phyloP scores from a whole-genome alignment of 345 rosid species.

The Microthlaspi erraticum region DNA sequence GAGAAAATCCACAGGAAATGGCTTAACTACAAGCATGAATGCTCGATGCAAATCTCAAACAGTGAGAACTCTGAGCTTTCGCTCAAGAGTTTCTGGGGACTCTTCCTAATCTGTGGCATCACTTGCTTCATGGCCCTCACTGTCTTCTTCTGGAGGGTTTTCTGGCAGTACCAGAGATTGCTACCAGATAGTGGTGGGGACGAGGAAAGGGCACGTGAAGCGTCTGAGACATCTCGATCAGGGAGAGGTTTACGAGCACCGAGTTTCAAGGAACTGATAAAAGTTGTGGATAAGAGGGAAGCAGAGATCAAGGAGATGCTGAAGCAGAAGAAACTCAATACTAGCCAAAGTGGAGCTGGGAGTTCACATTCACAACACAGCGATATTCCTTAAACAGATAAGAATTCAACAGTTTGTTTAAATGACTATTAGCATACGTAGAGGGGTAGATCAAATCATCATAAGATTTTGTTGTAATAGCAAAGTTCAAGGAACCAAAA shows the following conservation, averaged over 20 bases:
- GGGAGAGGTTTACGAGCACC: constrained; percentile 48
- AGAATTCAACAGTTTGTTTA: constrained; percentile 20
- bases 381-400: constrained; percentile 28
- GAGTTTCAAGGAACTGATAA: constrained; percentile 59
- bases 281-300: constrained; percentile 69
- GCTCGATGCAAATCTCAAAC: constrained; percentile 55
- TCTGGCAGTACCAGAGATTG: constrained; percentile 68
- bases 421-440: constrained; percentile 37
- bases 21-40: constrained; percentile 56
- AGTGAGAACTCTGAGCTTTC: constrained; percentile 62
- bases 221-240: constrained; percentile 56
- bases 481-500: constrained; percentile 28
- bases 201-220: constrained; percentile 51
- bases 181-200: constrained; percentile 42
- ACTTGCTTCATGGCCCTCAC: constrained; percentile 67
- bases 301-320: constrained; percentile 61
- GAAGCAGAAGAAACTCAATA: constrained; percentile 57
- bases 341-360: constrained; percentile 51
- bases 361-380: constrained; percentile 35
- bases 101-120: constrained; percentile 86
- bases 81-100: constrained; percentile 89
- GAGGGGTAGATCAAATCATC: constrained; percentile 20
- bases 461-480: constrained; percentile 46
- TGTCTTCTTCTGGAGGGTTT: constrained; percentile 62
- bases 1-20: constrained; percentile 86